Base-by-base conservation (phyloP, 257 asterid species). In the Handroanthus guayacan region DNA sequence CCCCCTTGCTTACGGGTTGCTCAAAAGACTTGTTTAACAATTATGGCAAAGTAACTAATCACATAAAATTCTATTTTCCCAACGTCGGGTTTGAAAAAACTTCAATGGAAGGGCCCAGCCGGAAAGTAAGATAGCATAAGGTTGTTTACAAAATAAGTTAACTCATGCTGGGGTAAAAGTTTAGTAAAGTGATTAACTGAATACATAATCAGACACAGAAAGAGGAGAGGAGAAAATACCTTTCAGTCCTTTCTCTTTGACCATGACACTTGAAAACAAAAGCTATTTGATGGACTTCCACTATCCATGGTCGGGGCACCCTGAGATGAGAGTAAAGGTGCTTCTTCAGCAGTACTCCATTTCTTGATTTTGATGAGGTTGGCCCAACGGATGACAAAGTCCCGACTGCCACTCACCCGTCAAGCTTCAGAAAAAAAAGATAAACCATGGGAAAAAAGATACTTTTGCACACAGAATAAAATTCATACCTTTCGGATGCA, bases 1-100 rank as follows among this genome's bases (percentile, higher is more conserved):
- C 3, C 66, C 83, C 79, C 41, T 84, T 81, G 84, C 85, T 84
- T 84, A 47, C 65, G 67, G 84, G 66, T 80, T 84, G 86, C 84
- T 78, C 82, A 80, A 80, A 75, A 57, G 58, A 78, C 67, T 52
- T 55, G 20, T 70, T 75, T 65, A 43, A 8, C 84, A 68, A 84
- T 84, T 83, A 69, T 72, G 61, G 62, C 69, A 60, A 75, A 69
- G 77, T 80, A 73, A 81, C 78, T 37, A 58, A 76, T 41, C 54
- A 67, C 79, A 10, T 69, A 62, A 69, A 65, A 68, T 34, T 68
- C 71, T 51, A 25, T 44, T 62, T 80, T 69, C 41, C 48, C 72
- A 31, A 72, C 16, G 11, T 55, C 18, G 61, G 43, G 68, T 65
- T 31, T 71, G 76, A 69, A 72, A 65, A 78, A 51, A 25, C 31